Percentiles rank a stretch among this genome's conserved stretches.
These are phyloP conservation scores for Trichoderma polysporum DNA, from an alignment of 2,329 filamentous ascomycete genomes.

Conservation along the genomic window DNA sequence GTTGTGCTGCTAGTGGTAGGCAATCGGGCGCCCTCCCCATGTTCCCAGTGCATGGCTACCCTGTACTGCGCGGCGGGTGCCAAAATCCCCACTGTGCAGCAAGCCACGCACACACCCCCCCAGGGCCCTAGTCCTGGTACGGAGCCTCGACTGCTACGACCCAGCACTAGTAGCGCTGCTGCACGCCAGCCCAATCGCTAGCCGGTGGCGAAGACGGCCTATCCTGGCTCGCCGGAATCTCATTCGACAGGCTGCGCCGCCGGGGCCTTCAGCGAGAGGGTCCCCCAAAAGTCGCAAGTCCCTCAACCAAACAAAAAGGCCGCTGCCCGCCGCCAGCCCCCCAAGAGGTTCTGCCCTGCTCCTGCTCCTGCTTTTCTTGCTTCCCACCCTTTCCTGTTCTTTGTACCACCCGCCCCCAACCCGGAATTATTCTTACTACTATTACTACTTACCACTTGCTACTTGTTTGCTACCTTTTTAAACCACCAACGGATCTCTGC, in stretches of 20 bases:
- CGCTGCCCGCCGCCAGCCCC: conserved; percentile 30
- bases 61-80: neutral
- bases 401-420: conserved; percentile 24
- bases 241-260: conserved; percentile 33
- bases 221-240: conserved; percentile 26
- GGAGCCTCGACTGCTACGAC: neutral
- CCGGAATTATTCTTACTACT: conserved; percentile 22
- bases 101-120: neutral
- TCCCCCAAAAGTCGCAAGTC: neutral
- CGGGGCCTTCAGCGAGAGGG: conserved; percentile 30
- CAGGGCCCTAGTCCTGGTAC: neutral
- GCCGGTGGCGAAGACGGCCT: conserved; percentile 34
- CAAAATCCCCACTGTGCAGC: neutral
- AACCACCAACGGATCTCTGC: conserved; percentile 1
- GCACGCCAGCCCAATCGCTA: conserved; percentile 34
- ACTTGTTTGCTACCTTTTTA: conserved; percentile 14
- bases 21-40: too few relatives aligned
- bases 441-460: conserved; percentile 1
- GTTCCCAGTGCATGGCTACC: neutral
- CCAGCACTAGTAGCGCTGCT: conserved; percentile 24
- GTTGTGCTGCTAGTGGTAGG: too few relatives aligned
- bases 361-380: conserved; percentile 13
- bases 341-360: conserved; percentile 18
- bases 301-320: conserved; percentile 29
- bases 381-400: conserved; percentile 25